Evolutionary conservation across 108 stramenopile species (phyloP), one percentile per base, ranked within the genome.

Genomic region (Chaetoceros tenuissimus): DNA sequence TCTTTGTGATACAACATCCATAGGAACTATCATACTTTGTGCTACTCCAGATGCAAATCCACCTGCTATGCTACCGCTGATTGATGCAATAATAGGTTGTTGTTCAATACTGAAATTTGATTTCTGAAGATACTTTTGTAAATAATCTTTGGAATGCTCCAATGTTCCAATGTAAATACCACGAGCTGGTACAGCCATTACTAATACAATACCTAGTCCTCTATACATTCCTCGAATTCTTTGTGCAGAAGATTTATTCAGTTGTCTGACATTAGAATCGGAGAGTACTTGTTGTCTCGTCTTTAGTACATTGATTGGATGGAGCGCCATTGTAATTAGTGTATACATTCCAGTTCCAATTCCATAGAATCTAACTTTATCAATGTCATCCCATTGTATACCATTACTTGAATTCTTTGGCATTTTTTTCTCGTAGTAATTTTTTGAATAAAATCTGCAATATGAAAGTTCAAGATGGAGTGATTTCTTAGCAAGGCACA

Each of bases 1-100:
- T 31, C 63, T 72, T 59, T 79, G 78, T n/a, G 74, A 72, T 44
- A 79, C 62, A 1, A 79, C 71, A 61, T 79, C 78, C 78, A 79
- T 79, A 2, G 78, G 78, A 1, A 79, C 78, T 10, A 73, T 72
- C 19, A 79, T 54, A 0, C 62, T 16, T 58, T 79, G 78, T 10
- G 74, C 68, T 18, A 71, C 62, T 22, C 75, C 48, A 22, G 74
- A 71, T 17, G 78, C 78, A 31, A 79, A 27, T 40, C 78, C 78
- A 44, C 78, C 78, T 43, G 74, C 71, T 51, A 79, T 25, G 2
- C 78, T 74, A 26, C 73, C 71, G 57, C 66, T 53, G 21, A 79
- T 55, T 21, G 78, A 60, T 2, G 64, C 34, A 5, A 40, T 10
- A 13, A 40, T 5, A 40, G 34, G 34, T n/a, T n/a, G n/a, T n/a